phyloP scores from a whole-genome alignment of 805 yeast species.

The Citeromyces matritensis region DNA sequence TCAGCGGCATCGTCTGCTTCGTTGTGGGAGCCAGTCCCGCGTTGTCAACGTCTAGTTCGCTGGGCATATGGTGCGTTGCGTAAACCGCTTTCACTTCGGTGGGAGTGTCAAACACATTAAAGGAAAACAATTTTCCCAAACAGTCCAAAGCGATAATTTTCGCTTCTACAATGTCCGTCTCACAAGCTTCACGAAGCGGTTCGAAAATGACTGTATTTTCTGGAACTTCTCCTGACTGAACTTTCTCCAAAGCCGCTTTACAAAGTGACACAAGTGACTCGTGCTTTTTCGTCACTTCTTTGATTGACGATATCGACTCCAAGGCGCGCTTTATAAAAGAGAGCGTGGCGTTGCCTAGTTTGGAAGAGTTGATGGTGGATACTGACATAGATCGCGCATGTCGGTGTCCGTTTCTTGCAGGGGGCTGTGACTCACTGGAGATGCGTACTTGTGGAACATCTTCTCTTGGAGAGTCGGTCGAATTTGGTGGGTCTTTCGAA shows the following conservation, averaged over 20 bases:
- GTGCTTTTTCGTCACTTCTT: slow-evolving; percentile 24
- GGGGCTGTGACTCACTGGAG: no score
- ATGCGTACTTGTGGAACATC: no score
- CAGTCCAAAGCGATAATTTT: slow-evolving; percentile 71
- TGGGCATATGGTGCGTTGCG: slow-evolving; percentile 10
- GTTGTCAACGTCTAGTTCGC: slow-evolving; percentile 5
- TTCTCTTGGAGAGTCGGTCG: no score
- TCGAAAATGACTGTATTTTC: slow-evolving; percentile 51
- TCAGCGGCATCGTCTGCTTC: slow-evolving; percentile 30
- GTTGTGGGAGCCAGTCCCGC: slow-evolving; percentile 5
- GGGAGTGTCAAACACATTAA: slow-evolving; percentile 55
- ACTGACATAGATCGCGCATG: slow-evolving; percentile 1
- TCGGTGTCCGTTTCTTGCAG: no score
- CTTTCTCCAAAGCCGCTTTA: slow-evolving; percentile 24
- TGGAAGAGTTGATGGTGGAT: slow-evolving; percentile 5
- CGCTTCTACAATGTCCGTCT: slow-evolving; percentile 45
- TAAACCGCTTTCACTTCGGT: slow-evolving; percentile 22
- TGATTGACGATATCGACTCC: slow-evolving; percentile 13
- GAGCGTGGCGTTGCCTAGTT: slow-evolving; percentile 10
- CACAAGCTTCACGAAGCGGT: slow-evolving; percentile 64
- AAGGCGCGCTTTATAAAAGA: slow-evolving; percentile 16
- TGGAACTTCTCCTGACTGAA: slow-evolving; percentile 22
- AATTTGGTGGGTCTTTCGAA: no score
- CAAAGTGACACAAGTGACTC: slow-evolving; percentile 19
- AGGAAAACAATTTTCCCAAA: slow-evolving; percentile 79